These are phyloP conservation scores for Eucalyptus urophylla DNA, from an alignment of 345 rosid species.

Conservation along the genomic window DNA sequence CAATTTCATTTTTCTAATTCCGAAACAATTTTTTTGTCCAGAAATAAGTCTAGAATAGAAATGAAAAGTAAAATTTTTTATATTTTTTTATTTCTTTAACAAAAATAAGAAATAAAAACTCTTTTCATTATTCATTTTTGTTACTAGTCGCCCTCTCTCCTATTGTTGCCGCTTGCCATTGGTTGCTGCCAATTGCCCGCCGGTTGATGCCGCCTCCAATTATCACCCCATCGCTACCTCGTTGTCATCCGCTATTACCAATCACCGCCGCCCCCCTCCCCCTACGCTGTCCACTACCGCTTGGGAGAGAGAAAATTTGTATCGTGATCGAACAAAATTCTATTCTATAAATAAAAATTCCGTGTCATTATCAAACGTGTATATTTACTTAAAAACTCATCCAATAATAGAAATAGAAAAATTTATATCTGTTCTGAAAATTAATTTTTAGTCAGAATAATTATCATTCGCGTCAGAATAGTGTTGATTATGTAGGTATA, in stretches of 20 bases:
- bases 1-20: accelerated
- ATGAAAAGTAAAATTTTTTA: no score
- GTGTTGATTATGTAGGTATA: not conserved
- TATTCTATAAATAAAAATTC: accelerated
- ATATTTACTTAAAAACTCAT: no score
- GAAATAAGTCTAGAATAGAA: accelerated
- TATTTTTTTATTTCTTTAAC: no score
- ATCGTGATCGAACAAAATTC: no score
- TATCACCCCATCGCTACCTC: no score
- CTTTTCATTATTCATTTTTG: no score
- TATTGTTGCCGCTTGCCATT: accelerated
- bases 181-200: accelerated
- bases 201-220: accelerated
- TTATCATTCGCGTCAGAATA: accelerated
- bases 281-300: accelerated
- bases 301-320: no score
- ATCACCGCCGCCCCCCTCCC: accelerated
- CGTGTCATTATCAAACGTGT: accelerated
- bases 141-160: no score
- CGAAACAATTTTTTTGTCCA: accelerated
- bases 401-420: no score
- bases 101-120: no score
- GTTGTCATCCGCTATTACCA: accelerated
- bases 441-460: no score
- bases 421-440: accelerated